Evolutionary conservation across 1,284 basidiomycete genomes (phyloP).

Genomic region (Ustilago esculenta): DNA sequence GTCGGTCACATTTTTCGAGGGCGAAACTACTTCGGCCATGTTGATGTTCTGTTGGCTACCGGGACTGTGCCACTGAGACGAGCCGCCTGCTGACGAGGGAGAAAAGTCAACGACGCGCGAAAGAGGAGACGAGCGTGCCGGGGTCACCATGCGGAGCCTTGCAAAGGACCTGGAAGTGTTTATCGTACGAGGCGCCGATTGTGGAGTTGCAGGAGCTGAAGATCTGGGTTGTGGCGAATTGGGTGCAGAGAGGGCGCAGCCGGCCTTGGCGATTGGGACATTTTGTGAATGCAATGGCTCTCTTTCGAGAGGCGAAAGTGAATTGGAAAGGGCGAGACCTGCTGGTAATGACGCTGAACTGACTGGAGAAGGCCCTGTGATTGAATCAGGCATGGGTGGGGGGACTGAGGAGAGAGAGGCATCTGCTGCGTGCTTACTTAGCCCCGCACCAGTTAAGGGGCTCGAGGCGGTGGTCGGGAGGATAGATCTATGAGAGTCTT

Average conservation of each 20-base stretch:
- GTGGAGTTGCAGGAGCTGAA: slow-evolving; percentile 3
- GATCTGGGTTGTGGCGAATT: too few species aligned
- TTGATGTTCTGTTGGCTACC: neutral
- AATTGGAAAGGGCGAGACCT: too few species aligned
- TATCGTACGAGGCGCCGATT: slow-evolving; percentile 3
- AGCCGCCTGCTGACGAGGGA: slow-evolving; percentile 8
- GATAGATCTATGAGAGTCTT: neutral
- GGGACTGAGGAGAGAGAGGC: too few species aligned
- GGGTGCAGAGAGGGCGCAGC: too few species aligned
- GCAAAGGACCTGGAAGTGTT: slow-evolving; percentile 19
- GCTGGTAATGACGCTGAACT: neutral
- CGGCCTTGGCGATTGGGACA: too few species aligned
- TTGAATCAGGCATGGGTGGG: neutral
- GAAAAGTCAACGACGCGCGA: slow-evolving; percentile 32
- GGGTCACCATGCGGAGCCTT: slow-evolving; percentile 23
- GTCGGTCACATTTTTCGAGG: neutral
- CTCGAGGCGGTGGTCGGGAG: neutral
- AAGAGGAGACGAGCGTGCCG: slow-evolving; percentile 26
- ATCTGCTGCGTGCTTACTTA: too few species aligned
- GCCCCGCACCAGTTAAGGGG: neutral
- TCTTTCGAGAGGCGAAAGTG: too few species aligned
- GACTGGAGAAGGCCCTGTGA: neutral
- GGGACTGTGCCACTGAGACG: slow-evolving; percentile 24
- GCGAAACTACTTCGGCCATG: neutral
- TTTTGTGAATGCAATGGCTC: too few species aligned